Conservation (phyloP, 2,329 filamentous ascomycete genomes). For the Botrytis galanthina region DNA sequence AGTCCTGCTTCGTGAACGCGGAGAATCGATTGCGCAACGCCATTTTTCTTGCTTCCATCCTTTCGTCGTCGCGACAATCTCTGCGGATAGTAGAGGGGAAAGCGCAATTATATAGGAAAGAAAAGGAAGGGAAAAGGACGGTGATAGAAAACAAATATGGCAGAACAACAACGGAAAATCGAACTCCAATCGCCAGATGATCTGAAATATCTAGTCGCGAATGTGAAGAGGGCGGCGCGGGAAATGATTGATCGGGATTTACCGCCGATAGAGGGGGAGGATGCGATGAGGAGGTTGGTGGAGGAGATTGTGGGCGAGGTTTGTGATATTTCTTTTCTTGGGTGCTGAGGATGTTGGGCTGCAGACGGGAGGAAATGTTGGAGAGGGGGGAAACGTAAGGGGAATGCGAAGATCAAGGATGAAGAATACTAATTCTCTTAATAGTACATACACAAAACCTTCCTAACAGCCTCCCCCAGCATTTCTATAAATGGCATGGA, state of each 20-base stretch:
- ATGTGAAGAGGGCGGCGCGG: conserved; percentile 65
- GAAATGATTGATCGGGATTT: conserved; percentile 67
- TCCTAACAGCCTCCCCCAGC: conserved; percentile 57
- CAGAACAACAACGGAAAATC: conserved; percentile 63
- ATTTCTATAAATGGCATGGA: conserved; percentile 60
- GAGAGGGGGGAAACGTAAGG: no score
- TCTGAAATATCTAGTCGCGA: conserved; percentile 66
- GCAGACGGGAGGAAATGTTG: neutral
- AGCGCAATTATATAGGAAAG: no score
- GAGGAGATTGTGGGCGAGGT: conserved; percentile 61
- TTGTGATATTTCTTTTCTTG: conserved; percentile 24
- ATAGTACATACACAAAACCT: conserved; percentile 62
- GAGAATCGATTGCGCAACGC: neutral
- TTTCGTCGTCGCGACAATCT: neutral
- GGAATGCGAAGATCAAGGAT: neutral
- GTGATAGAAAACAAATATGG: conserved; percentile 25
- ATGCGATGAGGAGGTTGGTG: conserved; percentile 57
- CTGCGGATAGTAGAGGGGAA: neutral
- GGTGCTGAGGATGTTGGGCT: neutral
- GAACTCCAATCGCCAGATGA: conserved; percentile 77
- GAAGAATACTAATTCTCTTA: neutral
- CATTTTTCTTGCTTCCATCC: neutral
- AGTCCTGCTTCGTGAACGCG: neutral
- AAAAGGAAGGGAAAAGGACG: neutral
- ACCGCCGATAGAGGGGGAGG: conserved; percentile 60